Conservation (phyloP, 768 basidiomycete genomes). For the Cyclocybe aegerita region DNA sequence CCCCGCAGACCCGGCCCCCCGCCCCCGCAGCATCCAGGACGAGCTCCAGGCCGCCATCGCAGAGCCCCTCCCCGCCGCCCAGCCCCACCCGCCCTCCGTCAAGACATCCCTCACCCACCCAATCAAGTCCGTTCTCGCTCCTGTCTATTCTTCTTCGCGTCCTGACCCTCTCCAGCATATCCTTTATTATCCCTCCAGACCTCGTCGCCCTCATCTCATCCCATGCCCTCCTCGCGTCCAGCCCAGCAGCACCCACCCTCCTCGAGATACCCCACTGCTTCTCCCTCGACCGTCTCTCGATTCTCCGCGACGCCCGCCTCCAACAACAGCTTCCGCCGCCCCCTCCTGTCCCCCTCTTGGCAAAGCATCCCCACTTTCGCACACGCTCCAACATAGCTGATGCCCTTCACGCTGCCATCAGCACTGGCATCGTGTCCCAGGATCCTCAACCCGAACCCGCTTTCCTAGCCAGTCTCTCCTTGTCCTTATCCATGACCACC, state of each 20-base stretch:
- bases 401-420: slow-evolving; percentile 34
- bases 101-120: slow-evolving; percentile 84
- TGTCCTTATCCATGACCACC: slow-evolving; percentile 19
- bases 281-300: slow-evolving; percentile 41
- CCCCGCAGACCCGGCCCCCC: slow-evolving; percentile 9
- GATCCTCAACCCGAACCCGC: neutral
- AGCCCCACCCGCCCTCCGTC: slow-evolving; percentile 20
- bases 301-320: slow-evolving; percentile 16
- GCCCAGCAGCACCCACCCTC: slow-evolving; percentile 37
- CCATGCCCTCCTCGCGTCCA: slow-evolving; percentile 32
- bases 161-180: slow-evolving; percentile 44
- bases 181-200: slow-evolving; percentile 60
- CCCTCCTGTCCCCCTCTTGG: slow-evolving; percentile 9
- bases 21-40: slow-evolving; percentile 34
- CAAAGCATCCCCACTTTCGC: slow-evolving; percentile 15
- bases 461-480: slow-evolving; percentile 4
- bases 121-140: slow-evolving; percentile 65
- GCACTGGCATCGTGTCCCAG: slow-evolving; percentile 10
- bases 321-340: slow-evolving; percentile 13
- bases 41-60: slow-evolving; percentile 57
- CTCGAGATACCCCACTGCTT: slow-evolving; percentile 45
- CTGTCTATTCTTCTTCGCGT: slow-evolving; percentile 21
- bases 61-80: slow-evolving; percentile 30
- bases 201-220: slow-evolving; percentile 53
- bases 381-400: slow-evolving; percentile 31